Conservation (phyloP, 306 rosid species). For the Cucurbita maxima region DNA sequence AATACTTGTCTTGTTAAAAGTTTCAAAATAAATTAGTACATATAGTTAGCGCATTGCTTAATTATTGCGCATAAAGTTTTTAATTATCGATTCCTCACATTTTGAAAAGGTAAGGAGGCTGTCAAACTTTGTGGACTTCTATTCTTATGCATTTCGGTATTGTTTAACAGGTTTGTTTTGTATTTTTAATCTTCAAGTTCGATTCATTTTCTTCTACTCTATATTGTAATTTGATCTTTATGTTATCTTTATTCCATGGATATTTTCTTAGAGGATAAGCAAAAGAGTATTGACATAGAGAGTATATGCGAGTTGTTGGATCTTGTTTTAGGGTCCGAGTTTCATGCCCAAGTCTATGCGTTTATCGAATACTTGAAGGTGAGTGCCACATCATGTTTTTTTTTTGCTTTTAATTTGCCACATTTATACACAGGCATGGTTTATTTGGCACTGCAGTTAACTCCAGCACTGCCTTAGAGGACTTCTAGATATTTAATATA, state of each 20-base stretch:
- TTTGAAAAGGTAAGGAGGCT: constrained; percentile 65
- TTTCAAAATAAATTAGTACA: background rate
- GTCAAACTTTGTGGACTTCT: constrained; percentile 75
- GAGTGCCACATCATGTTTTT: constrained; percentile 10
- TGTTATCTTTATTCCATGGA: background rate
- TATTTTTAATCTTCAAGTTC: background rate
- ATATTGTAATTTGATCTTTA: background rate
- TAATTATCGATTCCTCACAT: background rate
- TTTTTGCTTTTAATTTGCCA: background rate
- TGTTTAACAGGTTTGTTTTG: constrained; percentile 69
- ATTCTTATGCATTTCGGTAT: constrained; percentile 80
- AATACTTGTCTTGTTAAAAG: background rate
- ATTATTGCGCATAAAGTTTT: background rate
- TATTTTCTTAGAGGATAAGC: constrained; percentile 76
- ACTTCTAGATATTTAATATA: background rate
- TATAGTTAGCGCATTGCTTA: constrained; percentile 3
- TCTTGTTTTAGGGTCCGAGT: constrained; percentile 73
- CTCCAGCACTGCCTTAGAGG: background rate
- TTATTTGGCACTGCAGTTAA: background rate
- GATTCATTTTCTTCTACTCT: background rate
- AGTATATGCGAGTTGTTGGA: constrained; percentile 77
- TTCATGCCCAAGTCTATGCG: constrained; percentile 51
- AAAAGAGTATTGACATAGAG: constrained; percentile 95
- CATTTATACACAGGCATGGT: background rate
- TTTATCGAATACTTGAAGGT: constrained; percentile 88